These are phyloP conservation scores for Chiua virens DNA, from an alignment of 768 basidiomycete genomes.

Conservation along the genomic window DNA sequence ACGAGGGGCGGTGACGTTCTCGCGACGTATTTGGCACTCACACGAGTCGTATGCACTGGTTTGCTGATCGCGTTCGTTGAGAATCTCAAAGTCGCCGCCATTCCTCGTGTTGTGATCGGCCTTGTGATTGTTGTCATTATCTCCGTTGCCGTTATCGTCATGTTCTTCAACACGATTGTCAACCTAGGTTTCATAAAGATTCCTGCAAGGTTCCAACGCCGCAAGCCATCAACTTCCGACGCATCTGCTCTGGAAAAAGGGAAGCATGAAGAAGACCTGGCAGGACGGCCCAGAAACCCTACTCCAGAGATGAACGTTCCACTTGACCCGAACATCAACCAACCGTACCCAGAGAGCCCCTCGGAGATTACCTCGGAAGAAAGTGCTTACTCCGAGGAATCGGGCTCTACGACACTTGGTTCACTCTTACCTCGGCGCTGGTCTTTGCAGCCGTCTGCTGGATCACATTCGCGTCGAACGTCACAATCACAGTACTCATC, in stretches of 20 bases:
- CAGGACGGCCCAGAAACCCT: constrained; percentile 48
- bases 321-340: constrained; percentile 41
- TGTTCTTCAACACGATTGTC: constrained; percentile 65
- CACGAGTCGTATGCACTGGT: constrained; percentile 67
- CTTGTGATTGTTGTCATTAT: constrained; percentile 71
- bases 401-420: constrained; percentile 36
- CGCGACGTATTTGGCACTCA: constrained; percentile 60
- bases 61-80: constrained; percentile 79
- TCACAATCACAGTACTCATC: constrained; percentile 35
- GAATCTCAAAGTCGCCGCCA: constrained; percentile 60
- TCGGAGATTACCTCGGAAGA: constrained; percentile 24
- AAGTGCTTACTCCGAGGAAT: constrained; percentile 33
- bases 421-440: constrained; percentile 33
- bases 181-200: constrained; percentile 41
- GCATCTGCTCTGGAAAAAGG: constrained; percentile 31
- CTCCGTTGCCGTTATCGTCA: constrained; percentile 65
- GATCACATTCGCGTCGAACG: constrained; percentile 29
- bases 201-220: constrained; percentile 18
- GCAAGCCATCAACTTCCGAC: constrained; percentile 9
- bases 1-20: constrained; percentile 73
- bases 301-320: constrained; percentile 48
- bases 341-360: constrained; percentile 44
- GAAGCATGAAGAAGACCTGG: constrained; percentile 16
- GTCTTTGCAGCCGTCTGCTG: constrained; percentile 32
- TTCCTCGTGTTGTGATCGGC: constrained; percentile 81